Conservation (phyloP, 306 rosid genomes). For the Prunus davidiana region DNA sequence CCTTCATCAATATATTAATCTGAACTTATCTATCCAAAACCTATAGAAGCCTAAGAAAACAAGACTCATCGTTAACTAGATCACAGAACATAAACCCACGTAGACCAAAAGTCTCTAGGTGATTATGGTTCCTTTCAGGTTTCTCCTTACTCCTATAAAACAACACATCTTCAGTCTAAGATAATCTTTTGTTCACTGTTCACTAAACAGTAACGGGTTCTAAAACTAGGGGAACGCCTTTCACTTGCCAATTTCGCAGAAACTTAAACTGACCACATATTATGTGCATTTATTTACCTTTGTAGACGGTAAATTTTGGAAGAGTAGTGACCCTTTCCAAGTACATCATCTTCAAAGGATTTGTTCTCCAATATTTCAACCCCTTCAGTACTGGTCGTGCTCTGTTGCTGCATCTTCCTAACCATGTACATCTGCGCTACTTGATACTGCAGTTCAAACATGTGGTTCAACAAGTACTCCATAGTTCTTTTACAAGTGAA, state of each 20-base stretch:
- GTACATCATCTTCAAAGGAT: constrained; percentile 35
- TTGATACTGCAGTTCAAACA: constrained; percentile 31
- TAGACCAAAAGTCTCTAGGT: neutral
- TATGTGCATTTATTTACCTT: constrained; percentile 27
- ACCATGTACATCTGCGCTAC: constrained; percentile 44
- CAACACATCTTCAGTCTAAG: neutral
- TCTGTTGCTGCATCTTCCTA: constrained; percentile 47
- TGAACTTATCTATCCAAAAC: neutral
- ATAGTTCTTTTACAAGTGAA: neutral
- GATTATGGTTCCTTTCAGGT: neutral
- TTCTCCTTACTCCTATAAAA: neutral
- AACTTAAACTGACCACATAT: neutral
- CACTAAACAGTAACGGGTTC: neutral
- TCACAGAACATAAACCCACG: neutral
- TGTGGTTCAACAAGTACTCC: neutral
- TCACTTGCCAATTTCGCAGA: neutral
- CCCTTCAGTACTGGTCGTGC: constrained; percentile 38
- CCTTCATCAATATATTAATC: neutral
- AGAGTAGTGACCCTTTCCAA: constrained; percentile 44
- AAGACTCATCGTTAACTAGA: too few species aligned
- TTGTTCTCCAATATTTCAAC: constrained; percentile 37
- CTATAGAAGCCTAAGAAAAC: too few species aligned
- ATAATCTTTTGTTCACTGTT: neutral
- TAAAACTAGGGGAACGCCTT: neutral
- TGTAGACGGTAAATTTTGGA: constrained; percentile 41